Conservation (phyloP, 1,139 yeast species). For the Protomyces arabidopsidicola region DNA sequence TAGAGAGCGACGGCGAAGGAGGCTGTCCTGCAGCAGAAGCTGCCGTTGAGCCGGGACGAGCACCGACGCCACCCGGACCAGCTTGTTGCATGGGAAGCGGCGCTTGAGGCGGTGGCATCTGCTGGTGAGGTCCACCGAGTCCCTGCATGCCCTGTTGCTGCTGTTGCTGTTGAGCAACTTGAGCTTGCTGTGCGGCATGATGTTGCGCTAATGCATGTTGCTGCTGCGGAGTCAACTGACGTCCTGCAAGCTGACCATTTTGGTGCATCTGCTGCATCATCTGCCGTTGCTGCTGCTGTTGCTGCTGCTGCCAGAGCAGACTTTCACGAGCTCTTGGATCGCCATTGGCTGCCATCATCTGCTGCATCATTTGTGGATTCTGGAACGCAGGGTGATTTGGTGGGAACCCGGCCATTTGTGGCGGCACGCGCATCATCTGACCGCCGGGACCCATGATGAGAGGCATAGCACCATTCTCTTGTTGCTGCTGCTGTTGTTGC, state of each 20-base stretch:
- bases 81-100: constrained; percentile 6
- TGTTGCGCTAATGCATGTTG: constrained; percentile 14
- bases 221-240: constrained; percentile 35
- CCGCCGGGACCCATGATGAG: constrained; percentile 29
- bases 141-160: constrained; percentile 29
- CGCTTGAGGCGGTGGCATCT: constrained; percentile 35
- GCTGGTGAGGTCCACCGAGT: constrained; percentile 29
- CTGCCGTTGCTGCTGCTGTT: constrained; percentile 34
- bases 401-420: constrained; percentile 20
- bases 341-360: constrained; percentile 25
- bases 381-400: constrained; percentile 27
- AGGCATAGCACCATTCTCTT: constrained; percentile 23
- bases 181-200: constrained; percentile 26
- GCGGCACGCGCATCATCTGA: constrained; percentile 23
- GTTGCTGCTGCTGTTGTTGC: constrained; percentile 25
- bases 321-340: constrained; percentile 19
- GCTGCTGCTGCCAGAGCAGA: constrained; percentile 27
- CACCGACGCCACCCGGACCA: constrained; percentile 18
- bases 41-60: constrained; percentile 25
- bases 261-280: constrained; percentile 33
- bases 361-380: constrained; percentile 26
- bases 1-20: constrained; percentile 40
- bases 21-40: constrained; percentile 34
- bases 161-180: constrained; percentile 33
- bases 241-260: constrained; percentile 35